A percentile compares a stretch with the other conserved stretches of the same genome.
Evolutionary conservation across 2,329 filamentous ascomycete genomes (phyloP).

Genomic region (Fusarium virguliforme): DNA sequence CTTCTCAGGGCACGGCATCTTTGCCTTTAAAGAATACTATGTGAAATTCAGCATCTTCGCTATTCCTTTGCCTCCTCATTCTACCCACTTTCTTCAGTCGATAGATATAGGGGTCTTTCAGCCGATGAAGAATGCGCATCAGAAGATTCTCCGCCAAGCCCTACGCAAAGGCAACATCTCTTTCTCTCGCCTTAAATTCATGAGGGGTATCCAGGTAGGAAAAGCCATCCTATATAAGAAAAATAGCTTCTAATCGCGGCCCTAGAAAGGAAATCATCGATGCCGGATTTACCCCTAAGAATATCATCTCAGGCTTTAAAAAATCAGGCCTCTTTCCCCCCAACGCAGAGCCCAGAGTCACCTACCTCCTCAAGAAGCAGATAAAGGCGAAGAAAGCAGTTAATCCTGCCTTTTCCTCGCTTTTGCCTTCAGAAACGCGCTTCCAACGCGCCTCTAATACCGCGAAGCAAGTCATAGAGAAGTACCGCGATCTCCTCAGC

Average conservation of each 20-base stretch:
- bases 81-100: not conserved
- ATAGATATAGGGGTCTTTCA: too few species aligned
- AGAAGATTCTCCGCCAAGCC: not conserved
- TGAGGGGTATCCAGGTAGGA: too few species aligned
- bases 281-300: not conserved
- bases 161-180: not conserved
- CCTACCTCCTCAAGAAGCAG: too few species aligned
- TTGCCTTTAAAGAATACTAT: not conserved
- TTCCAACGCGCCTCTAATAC: too few species aligned
- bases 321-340: too few species aligned
- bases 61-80: not conserved
- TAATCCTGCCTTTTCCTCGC: too few species aligned
- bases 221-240: not conserved
- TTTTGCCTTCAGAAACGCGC: too few species aligned
- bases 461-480: too few species aligned
- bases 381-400: too few species aligned
- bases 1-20: not conserved
- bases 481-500: too few species aligned
- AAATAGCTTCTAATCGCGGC: too few species aligned
- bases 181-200: not conserved
- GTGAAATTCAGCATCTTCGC: not conserved
- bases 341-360: too few species aligned
- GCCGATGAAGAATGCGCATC: not conserved
- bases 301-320: conserved; percentile 6
- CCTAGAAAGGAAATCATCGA: not conserved